Conservation (phyloP, 352 stramenopile species). For the Pythium scleroteichum region DNA sequence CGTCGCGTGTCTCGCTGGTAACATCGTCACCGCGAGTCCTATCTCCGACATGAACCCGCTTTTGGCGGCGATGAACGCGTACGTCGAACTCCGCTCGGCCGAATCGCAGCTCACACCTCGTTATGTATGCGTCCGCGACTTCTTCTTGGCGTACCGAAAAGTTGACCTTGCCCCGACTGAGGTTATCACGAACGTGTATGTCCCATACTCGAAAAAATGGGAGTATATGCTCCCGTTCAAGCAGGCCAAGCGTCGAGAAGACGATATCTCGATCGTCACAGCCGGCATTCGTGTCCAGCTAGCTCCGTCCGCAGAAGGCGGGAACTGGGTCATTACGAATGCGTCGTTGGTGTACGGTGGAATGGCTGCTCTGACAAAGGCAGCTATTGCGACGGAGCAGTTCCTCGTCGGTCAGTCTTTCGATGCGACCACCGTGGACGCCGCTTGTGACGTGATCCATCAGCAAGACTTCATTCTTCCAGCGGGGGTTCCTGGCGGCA, state of each 20-base stretch:
- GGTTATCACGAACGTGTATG: slow-evolving; percentile 90
- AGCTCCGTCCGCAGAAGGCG: slow-evolving; percentile 29
- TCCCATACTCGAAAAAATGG: slow-evolving; percentile 85
- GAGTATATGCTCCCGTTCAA: slow-evolving; percentile 96
- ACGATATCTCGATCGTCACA: slow-evolving; percentile 98
- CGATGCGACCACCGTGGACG: slow-evolving; percentile 72
- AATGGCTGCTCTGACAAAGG: slow-evolving; percentile 73
- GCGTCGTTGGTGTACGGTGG: slow-evolving; percentile 64
- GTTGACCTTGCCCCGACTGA: slow-evolving; percentile 89
- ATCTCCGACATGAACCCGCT: slow-evolving; percentile 98
- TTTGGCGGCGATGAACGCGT: slow-evolving; percentile 85
- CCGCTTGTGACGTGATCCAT: slow-evolving; percentile 80
- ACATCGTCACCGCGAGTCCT: slow-evolving; percentile 96
- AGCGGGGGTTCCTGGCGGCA: slow-evolving; percentile 90
- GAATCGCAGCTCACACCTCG: slow-evolving; percentile 23
- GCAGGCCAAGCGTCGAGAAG: slow-evolving; percentile 93
- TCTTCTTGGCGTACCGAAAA: slow-evolving; percentile 95
- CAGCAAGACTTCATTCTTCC: slow-evolving; percentile 91
- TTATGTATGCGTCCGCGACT: slow-evolving; percentile 84
- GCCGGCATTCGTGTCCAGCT: slow-evolving; percentile 90
- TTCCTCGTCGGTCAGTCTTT: slow-evolving; percentile 87
- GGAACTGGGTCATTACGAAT: slow-evolving; percentile 66
- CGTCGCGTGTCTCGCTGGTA: slow-evolving; percentile 94
- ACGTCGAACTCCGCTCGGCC: slow-evolving; percentile 56
- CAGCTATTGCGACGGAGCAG: slow-evolving; percentile 47